phyloP scores from a whole-genome alignment of 257 asterid genomes.

The Rhazya stricta region DNA sequence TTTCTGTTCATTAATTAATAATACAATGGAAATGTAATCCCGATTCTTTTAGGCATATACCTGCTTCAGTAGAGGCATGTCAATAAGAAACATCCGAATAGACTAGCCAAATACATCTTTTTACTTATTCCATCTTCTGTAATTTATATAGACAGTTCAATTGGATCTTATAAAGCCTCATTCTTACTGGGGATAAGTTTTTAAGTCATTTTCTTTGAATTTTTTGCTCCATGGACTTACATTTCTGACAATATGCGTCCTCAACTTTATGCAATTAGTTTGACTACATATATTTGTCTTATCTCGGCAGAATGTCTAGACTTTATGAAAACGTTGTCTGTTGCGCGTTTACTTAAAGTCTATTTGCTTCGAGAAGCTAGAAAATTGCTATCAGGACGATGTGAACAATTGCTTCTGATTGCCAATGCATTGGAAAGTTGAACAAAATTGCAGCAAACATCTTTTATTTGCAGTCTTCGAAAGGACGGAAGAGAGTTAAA shows the following conservation, averaged over 20 bases:
- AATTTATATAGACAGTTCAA: not conserved
- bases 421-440: not conserved
- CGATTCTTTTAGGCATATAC: slow-evolving; percentile 22
- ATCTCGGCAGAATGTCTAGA: not conserved
- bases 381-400: not conserved
- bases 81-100: not conserved
- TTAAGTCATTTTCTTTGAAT: not conserved
- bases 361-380: not conserved
- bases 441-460: no score
- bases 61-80: slow-evolving; percentile 21
- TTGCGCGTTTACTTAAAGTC: not conserved
- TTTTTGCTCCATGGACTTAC: not conserved
- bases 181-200: slow-evolving; percentile 4
- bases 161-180: not conserved
- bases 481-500: not conserved
- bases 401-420: not conserved
- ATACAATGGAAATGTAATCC: slow-evolving; percentile 9
- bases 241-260: not conserved
- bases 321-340: not conserved
- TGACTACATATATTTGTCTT: not conserved
- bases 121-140: not conserved
- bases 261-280: not conserved
- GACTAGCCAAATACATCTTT: not conserved
- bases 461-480: no score
- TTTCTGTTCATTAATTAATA: slow-evolving; percentile 20